Conservation (phyloP, 192 early-diverging fungal species). For the Rhizophagus sp. region DNA sequence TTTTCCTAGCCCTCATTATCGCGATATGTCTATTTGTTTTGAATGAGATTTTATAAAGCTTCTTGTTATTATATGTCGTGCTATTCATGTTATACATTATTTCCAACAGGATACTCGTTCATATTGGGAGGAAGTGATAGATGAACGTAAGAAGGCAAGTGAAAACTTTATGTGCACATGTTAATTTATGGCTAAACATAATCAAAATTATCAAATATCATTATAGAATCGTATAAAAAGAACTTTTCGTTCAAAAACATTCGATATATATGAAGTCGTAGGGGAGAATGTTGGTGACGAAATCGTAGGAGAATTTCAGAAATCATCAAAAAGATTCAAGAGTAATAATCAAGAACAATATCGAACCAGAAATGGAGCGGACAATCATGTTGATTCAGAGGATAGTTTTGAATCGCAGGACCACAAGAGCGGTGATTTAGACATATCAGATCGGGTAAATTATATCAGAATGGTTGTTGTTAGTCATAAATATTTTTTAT, state of each 20-base stretch:
- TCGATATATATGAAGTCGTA: not conserved
- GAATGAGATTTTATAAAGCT: slow-evolving; percentile 4
- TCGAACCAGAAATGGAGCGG: too few species aligned
- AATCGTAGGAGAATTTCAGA: too few species aligned
- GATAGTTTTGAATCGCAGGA: too few species aligned
- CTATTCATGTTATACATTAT: not conserved
- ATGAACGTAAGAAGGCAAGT: slow-evolving; percentile 16
- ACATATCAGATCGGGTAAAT: too few species aligned
- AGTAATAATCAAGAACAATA: too few species aligned
- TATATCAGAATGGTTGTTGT: too few species aligned
- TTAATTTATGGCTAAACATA: not conserved
- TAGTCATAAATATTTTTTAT: too few species aligned
- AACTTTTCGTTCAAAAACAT: slow-evolving; percentile 10
- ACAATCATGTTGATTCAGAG: too few species aligned
- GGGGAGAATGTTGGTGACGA: too few species aligned
- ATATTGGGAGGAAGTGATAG: slow-evolving; percentile 21
- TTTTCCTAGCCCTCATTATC: slow-evolving; percentile 16
- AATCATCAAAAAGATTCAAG: too few species aligned
- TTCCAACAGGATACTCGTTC: not conserved
- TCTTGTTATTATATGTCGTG: not conserved
- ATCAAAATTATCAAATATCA: not conserved
- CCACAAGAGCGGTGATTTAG: too few species aligned
- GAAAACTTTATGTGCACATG: slow-evolving; percentile 5
- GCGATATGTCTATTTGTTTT: slow-evolving; percentile 7
- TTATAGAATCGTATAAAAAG: slow-evolving; percentile 12